These are phyloP conservation scores for Cotoneaster glaucophyllus DNA, from an alignment of 306 rosid genomes.

Conservation along the genomic window DNA sequence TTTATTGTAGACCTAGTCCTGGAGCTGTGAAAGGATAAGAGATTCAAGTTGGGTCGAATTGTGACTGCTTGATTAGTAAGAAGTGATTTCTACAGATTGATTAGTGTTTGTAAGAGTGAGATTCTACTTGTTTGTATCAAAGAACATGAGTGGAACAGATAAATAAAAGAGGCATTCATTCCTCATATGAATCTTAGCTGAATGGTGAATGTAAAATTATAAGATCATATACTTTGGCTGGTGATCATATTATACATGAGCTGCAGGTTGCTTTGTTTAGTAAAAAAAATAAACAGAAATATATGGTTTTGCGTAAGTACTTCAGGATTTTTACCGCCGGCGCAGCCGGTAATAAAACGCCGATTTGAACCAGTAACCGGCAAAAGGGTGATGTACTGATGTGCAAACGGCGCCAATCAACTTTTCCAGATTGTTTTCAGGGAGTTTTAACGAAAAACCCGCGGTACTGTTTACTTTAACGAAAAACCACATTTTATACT, in stretches of 20 bases:
- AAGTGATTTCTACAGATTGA: conserved; percentile 4
- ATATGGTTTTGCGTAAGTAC: background rate
- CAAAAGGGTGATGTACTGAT: too few relatives aligned
- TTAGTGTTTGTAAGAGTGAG: conserved; percentile 6
- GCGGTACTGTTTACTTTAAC: too few relatives aligned
- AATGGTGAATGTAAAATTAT: background rate
- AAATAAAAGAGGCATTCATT: background rate
- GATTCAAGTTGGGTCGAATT: conserved; percentile 20
- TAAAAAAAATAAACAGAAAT: background rate
- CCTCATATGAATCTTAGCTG: background rate
- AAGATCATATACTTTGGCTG: background rate
- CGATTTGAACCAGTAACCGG: background rate
- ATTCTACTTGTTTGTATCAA: conserved; percentile 18
- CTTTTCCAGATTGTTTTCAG: too few relatives aligned
- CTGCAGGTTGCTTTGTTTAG: background rate
- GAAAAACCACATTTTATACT: too few relatives aligned
- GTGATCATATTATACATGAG: background rate
- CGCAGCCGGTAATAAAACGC: background rate
- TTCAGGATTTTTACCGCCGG: background rate
- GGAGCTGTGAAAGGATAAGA: conserved; percentile 59
- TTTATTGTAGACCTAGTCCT: conserved; percentile 59
- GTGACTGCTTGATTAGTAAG: conserved; percentile 10
- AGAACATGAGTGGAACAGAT: background rate
- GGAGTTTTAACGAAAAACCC: too few relatives aligned
- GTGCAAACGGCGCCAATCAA: too few relatives aligned